Evolutionary conservation across 805 yeast species (phyloP).

Genomic region (Yamadazyma laniorum): DNA sequence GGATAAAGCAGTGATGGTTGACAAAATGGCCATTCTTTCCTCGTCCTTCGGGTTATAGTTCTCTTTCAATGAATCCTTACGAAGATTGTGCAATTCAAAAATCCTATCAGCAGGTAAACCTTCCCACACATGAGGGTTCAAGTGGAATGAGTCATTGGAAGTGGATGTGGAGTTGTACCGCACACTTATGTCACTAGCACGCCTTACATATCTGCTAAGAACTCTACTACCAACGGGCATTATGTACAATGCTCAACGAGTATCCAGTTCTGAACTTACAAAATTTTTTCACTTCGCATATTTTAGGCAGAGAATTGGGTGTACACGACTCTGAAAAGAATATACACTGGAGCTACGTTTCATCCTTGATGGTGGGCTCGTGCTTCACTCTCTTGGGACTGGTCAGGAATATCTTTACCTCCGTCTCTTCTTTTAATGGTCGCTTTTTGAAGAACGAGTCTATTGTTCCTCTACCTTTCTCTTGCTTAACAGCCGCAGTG

Average conservation of each 20-base stretch:
- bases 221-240: neutral
- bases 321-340: constrained; percentile 6
- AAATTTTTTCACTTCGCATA: constrained; percentile 10
- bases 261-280: constrained; percentile 3
- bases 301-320: neutral
- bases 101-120: constrained; percentile 65
- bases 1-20: constrained; percentile 34
- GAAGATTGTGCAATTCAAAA: constrained; percentile 56
- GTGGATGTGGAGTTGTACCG: constrained; percentile 12
- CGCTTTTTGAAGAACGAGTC: constrained; percentile 25
- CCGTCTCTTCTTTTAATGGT: neutral
- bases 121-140: constrained; percentile 69
- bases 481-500: constrained; percentile 24
- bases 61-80: constrained; percentile 47
- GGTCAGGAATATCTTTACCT: too few relatives aligned
- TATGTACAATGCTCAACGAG: neutral
- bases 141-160: constrained; percentile 34
- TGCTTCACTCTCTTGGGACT: neutral
- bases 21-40: constrained; percentile 48
- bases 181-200: neutral
- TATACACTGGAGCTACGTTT: too few relatives aligned
- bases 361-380: neutral
- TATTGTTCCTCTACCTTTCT: constrained; percentile 19
- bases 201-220: neutral
- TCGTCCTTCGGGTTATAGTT: constrained; percentile 58